phyloP scores from a whole-genome alignment of 768 basidiomycete species.

The Phanerodontia chrysosporium region DNA sequence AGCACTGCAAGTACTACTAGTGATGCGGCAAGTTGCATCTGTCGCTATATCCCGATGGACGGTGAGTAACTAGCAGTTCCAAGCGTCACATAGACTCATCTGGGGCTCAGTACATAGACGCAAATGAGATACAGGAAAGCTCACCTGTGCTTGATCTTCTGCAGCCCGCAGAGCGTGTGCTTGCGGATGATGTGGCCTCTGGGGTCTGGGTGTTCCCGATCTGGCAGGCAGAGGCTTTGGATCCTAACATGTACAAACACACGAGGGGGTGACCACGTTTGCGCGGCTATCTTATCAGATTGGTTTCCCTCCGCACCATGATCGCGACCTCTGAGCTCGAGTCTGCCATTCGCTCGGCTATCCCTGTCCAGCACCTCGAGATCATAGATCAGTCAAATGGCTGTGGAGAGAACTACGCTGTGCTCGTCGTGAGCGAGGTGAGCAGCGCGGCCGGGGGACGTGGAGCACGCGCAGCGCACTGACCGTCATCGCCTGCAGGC shows the following conservation, averaged over 20 bases:
- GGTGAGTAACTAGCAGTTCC: no score
- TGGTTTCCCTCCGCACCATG: conserved; percentile 37
- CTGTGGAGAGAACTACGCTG: conserved; percentile 74
- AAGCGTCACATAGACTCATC: no score
- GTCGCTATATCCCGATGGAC: no score
- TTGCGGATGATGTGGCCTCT: no score
- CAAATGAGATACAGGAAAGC: no score
- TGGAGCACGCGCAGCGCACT: not conserved
- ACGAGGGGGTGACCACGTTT: not conserved
- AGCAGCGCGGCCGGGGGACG: conserved; percentile 14
- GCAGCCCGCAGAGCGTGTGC: no score
- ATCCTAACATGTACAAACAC: conserved; percentile 14
- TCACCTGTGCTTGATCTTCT: no score
- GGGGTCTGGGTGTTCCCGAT: no score
- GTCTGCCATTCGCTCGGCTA: conserved; percentile 54
- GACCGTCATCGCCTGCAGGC: conserved; percentile 34
- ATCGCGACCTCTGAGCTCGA: conserved; percentile 55
- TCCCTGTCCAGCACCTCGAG: conserved; percentile 64
- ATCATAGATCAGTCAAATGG: conserved; percentile 77
- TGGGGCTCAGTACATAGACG: no score
- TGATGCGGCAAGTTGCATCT: no score
- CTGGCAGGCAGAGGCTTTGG: conserved; percentile 4
- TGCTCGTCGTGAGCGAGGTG: conserved; percentile 76
- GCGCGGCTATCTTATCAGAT: conserved; percentile 26
- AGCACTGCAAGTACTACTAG: no score